Evolutionary conservation across 257 asterid genomes (phyloP).

Genomic region (Haberlea rhodopensis): DNA sequence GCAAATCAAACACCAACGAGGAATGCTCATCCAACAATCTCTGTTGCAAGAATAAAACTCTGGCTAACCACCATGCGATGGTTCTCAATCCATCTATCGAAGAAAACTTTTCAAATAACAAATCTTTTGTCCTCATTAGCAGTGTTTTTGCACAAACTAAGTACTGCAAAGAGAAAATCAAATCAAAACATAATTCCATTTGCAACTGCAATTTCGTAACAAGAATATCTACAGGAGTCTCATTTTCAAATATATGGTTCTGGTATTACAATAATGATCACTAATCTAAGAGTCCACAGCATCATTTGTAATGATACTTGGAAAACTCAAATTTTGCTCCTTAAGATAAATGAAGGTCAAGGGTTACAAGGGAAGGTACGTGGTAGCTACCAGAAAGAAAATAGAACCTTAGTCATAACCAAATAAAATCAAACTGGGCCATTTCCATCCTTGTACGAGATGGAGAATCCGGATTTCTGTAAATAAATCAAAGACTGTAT

Average conservation of each 20-base stretch:
- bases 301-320: not conserved
- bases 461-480: not conserved
- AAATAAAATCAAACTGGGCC: not conserved
- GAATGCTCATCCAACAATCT: constrained; percentile 74
- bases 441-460: not conserved
- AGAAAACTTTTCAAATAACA: constrained; percentile 44
- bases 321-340: not conserved
- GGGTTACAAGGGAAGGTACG: not conserved
- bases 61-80: constrained; percentile 85
- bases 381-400: not conserved
- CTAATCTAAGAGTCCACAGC: not conserved
- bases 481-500: constrained; percentile 4
- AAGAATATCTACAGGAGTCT: constrained; percentile 1
- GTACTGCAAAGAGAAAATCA: constrained; percentile 51
- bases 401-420: not conserved
- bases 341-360: not conserved
- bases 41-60: constrained; percentile 82
- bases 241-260: not conserved
- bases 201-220: not conserved
- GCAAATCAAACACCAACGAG: constrained; percentile 71
- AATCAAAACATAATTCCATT: not conserved
- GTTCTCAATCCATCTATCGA: constrained; percentile 53
- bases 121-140: constrained; percentile 64
- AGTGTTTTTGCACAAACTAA: constrained; percentile 70
- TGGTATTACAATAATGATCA: not conserved